Evolutionary conservation across 2,329 filamentous ascomycete genomes (phyloP), one percentile per base, ranked within the genome.

Genomic region (Albophoma yamanashiensis): DNA sequence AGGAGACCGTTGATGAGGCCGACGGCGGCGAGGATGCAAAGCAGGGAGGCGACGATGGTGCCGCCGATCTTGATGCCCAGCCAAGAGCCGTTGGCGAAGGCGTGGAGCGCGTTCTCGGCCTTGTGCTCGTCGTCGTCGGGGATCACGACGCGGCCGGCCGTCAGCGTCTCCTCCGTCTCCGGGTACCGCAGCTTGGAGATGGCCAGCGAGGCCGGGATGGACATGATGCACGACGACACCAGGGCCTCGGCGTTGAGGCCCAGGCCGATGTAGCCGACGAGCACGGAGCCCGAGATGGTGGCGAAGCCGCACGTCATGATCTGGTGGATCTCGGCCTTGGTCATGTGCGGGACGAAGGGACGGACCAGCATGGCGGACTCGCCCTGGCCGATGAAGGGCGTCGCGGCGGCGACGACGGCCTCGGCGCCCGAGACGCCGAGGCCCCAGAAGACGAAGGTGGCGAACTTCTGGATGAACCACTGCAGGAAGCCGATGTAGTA

Each of bases 151-250:
- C 86, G 84, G 60, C 91, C 91, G 5, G 89, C 88, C 0, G 92
- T 96, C 42, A 96, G 79, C 0, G 91, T 89, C 74, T 93, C 89
- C 73, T 96, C 91, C 3, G 85, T 88, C 76, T 96, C 92, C 3
- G 92, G 92, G 72, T 89, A 96, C 60, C 92, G 88, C 67, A 96
- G 81, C 77, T 96, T 96, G 64, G 89, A 93, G 62, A 94, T 87
- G 57, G 92, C 92, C 17, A 97, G 81, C 4, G 91, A 95, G 1
- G 92, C 92, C 0, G 92, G 92, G 64, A 96, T 96, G 67, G 89
- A 92, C 92, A 97, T 97, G 72, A 96, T 92, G 71, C 92, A 96
- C 9, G 89, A 92, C 2, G 91, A 96, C 36, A 96, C 88, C 55
- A 97, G 80, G 3, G 90, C 92, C 72, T 95, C 89, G 0, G 89